Base-by-base conservation (phyloP, 495 filamentous ascomycete genomes). In the Chaetomium cochliodes region DNA sequence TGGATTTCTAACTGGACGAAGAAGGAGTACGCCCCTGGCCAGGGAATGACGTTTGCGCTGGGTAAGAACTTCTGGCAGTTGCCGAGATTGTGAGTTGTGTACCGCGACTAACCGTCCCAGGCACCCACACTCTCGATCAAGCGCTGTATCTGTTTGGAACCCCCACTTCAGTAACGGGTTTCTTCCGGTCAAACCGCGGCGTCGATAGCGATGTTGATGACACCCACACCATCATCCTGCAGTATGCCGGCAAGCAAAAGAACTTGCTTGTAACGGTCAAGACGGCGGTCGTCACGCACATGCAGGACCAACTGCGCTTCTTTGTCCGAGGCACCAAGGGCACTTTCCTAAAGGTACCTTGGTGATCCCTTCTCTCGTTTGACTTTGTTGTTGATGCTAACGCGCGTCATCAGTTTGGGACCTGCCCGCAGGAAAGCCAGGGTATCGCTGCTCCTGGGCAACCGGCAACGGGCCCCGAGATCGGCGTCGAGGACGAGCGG, bases 111-210 rank as follows among this genome's bases (percentile, higher is more conserved):
- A 61, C 28, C 49, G 1, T 2, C 15, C 18, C 25, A 71, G 68
- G 69, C 53, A 82, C 85, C 9, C 90, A 93, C 72, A 80, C 88
- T 7, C 80, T 92, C 7, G 88, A 91, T 70, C 90, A 92, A 69
- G 85, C 84, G 0, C 81, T 90, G 53, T 67, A 80, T n/a, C 74
- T 88, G 15, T 87, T 92, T 63, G 90, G 90, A 7, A 68, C 82
- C 11, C 90, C 90, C 12, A 70, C 84, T 42, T 79, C 79, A 1
- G 78, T 92, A 12, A 90, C 87, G 1, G 89, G 72, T 4, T 87
- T 90, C 69, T 72, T 89, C n/a, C 81, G 84, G 5, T 81, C 82
- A 5, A 82, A 89, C 64, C 79, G 87, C 9, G 77, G 77, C 3
- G 70, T 72, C 4, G 74, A 78, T 2, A 76, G 72, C 62, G 70